Evolutionary conservation across 2,329 filamentous ascomycete species (phyloP).

Genomic region (Rhexocercosporidium sp.): DNA sequence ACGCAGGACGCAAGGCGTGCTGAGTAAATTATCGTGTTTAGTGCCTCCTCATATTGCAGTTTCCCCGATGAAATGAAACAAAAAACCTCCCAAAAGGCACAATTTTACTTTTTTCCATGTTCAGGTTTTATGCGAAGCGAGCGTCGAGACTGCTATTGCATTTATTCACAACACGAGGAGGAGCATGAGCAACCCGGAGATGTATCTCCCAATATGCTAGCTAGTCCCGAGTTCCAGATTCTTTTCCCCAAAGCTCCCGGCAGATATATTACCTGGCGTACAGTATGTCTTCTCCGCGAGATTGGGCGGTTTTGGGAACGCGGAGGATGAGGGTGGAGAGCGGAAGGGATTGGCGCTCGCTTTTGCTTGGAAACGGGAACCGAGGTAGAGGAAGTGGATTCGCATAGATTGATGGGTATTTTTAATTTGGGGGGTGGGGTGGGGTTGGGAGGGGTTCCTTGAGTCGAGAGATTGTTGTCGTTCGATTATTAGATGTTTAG

Average conservation of each 20-base stretch:
- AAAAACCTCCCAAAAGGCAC: background rate
- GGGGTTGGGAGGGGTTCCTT: background rate
- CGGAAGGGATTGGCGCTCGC: background rate
- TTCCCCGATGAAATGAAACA: background rate
- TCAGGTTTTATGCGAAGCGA: too few relatives aligned
- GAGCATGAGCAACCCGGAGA: too few relatives aligned
- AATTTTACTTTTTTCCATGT: too few relatives aligned
- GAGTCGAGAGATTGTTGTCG: background rate
- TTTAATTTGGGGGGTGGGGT: background rate
- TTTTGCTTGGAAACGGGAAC: background rate
- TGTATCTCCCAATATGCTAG: too few relatives aligned
- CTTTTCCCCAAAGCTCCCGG: background rate
- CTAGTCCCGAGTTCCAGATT: too few relatives aligned
- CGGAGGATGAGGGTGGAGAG: background rate
- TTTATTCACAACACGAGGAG: too few relatives aligned
- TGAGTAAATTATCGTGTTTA: background rate
- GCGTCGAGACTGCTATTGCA: too few relatives aligned
- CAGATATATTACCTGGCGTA: background rate
- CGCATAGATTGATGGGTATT: slow-evolving; percentile 5
- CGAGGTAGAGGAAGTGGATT: too few relatives aligned
- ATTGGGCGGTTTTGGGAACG: background rate
- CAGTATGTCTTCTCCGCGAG: background rate
- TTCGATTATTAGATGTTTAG: background rate
- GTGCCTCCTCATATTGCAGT: background rate
- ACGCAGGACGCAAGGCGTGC: background rate